Evolutionary conservation across 2,329 filamentous ascomycete genomes (phyloP), one percentile per base, ranked within the genome.

Genomic region (Fusarium camptoceras): DNA sequence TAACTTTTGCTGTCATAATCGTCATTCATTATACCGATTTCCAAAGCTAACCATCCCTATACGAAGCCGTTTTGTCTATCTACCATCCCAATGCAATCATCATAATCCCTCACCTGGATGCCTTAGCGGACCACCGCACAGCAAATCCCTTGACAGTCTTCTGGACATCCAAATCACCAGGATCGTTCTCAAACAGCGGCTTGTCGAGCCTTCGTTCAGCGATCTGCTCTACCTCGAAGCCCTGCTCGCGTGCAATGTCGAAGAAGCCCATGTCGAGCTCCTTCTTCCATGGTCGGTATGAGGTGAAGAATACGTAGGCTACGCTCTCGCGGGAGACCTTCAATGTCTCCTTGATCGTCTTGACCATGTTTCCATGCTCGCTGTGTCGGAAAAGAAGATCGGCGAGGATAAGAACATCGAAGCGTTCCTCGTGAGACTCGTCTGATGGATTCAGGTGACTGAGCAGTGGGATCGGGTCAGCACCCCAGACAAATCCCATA

Each of bases 381-480:
- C 90, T 92, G 78, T 98, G 94, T 64, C 96, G 93, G 82, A 98
- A 98, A 6, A 98, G 86, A 51, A 98, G 85, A 78, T 98, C 95
- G 6, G 94, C 94, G 44, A 98, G 86, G 60, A 98, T 91, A 27
- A 98, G 79, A 8, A 97, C 84, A 78, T 98, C 94, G 76, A 97
- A 98, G 1, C 83, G 83, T 11, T 67, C 72, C 43, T 68, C 41
- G 58, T 58, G 70, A 20, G 68, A 63, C 25, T 67, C 57, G 8
- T 60, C 55, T 28, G 51, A 47, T 22, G 78, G 62, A n/a, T 83
- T 81, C 3, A 95, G 80, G 67, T 89, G 84, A 8, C 82, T 82
- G 15, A 91, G 82, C 25, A 97, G 77, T 6, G 84, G 82, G 28
- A 81, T 79, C 2, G 88, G 81, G 66, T 91, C 84, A 18, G 85